phyloP scores from a whole-genome alignment of 2,329 filamentous ascomycete species.

The Penicillium sp. region DNA sequence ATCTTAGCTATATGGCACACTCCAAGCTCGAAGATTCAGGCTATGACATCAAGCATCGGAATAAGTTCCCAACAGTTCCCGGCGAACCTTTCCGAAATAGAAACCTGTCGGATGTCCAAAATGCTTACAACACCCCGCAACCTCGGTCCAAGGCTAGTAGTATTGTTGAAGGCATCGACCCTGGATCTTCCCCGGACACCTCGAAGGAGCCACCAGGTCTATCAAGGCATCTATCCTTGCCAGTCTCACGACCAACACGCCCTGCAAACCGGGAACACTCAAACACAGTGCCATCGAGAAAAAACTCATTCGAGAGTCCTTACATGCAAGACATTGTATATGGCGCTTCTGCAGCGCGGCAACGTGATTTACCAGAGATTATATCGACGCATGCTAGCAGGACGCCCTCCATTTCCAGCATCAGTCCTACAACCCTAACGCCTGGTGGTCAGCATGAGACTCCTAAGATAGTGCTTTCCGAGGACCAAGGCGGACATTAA shows the following conservation, averaged over 20 bases:
- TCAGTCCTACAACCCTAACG: neutral
- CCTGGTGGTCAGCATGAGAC: neutral
- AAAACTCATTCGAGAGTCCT: neutral
- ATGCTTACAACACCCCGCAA: conserved; percentile 27
- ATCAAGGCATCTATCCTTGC: conserved; percentile 8
- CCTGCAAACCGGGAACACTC: conserved; percentile 5
- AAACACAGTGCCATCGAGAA: conserved; percentile 10
- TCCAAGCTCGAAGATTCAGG: conserved; percentile 48
- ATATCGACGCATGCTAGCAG: neutral
- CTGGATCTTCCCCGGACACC: conserved; percentile 12
- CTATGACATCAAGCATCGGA: conserved; percentile 46
- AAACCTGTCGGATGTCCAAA: conserved; percentile 36
- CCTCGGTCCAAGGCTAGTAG: conserved; percentile 15
- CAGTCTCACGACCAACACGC: conserved; percentile 1
- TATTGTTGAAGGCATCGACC: conserved; percentile 4
- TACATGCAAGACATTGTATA: neutral
- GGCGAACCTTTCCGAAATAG: conserved; percentile 49
- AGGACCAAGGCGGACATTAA: no score
- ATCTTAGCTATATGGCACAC: conserved; percentile 45
- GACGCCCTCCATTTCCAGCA: neutral
- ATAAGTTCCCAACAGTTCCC: conserved; percentile 54
- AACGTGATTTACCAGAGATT: neutral
- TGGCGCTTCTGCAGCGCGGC: neutral
- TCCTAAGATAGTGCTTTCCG: neutral
- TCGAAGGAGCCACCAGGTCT: conserved; percentile 3